A percentile compares a stretch with the other conserved stretches of the same genome.
Evolutionary conservation across 2,329 filamentous ascomycete genomes (phyloP).

Genomic region (Nemania sp.): DNA sequence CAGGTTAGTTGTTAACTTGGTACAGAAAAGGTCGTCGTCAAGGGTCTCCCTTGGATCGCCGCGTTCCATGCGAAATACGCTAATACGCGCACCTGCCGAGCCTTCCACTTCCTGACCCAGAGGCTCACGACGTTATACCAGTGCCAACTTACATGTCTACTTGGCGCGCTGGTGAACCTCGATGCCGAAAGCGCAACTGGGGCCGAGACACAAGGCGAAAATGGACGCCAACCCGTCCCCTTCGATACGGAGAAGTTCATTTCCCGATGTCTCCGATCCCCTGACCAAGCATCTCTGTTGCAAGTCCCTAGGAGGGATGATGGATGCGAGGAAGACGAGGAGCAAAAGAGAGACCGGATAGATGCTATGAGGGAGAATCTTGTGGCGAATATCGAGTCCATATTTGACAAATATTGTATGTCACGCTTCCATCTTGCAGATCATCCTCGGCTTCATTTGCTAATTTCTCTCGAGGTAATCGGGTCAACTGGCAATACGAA

Average conservation of each 20-base stretch:
- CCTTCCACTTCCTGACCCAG: constrained; percentile 13
- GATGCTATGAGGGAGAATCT: constrained; percentile 20
- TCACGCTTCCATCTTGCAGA: too few species aligned
- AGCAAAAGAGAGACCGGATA: constrained; percentile 11
- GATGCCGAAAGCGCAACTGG: constrained; percentile 11
- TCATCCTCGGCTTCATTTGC: neutral
- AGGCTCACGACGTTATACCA: neutral
- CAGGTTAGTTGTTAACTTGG: neutral
- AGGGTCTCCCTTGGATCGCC: constrained; percentile 20
- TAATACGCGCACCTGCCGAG: constrained; percentile 19
- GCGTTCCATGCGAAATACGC: constrained; percentile 22
- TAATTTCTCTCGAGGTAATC: constrained; percentile 3
- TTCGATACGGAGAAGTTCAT: constrained; percentile 30
- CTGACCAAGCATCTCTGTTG: constrained; percentile 23
- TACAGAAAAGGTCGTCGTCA: constrained; percentile 9
- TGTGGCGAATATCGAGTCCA: constrained; percentile 16
- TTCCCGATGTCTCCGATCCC: constrained; percentile 17
- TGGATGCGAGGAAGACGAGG: constrained; percentile 8
- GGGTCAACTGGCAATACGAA: constrained; percentile 7
- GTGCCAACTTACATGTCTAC: constrained; percentile 19
- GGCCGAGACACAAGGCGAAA: neutral
- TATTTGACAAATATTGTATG: constrained; percentile 15
- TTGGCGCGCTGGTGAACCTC: constrained; percentile 15
- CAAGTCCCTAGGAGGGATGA: neutral
- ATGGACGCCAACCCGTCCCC: neutral